Evolutionary conservation across 495 filamentous ascomycete species (phyloP).

Genomic region (Penicillium ochrochloron): DNA sequence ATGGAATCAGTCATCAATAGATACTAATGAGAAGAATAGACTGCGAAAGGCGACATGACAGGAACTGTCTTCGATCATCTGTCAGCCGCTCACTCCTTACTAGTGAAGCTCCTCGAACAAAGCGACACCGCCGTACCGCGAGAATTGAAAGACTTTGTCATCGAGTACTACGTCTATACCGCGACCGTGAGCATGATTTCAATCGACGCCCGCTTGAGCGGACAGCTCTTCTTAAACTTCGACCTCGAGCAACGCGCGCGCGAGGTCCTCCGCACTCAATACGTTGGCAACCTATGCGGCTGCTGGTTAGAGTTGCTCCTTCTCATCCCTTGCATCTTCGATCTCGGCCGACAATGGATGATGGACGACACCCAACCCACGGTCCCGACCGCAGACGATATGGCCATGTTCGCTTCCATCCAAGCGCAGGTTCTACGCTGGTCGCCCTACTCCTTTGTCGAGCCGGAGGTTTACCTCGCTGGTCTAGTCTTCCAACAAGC

Average conservation of each 20-base stretch:
- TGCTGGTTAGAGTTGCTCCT: slow-evolving; percentile 45
- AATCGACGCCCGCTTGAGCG: slow-evolving; percentile 40
- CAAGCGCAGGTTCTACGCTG: slow-evolving; percentile 43
- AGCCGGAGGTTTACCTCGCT: slow-evolving; percentile 39
- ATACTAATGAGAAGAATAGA: slow-evolving; percentile 28
- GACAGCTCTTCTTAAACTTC: slow-evolving; percentile 41
- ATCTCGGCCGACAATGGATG: slow-evolving; percentile 47
- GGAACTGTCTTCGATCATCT: slow-evolving; percentile 46
- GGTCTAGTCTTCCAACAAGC: slow-evolving; percentile 45
- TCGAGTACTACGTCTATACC: slow-evolving; percentile 47
- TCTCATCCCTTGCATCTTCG: slow-evolving; percentile 44
- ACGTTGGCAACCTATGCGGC: slow-evolving; percentile 44
- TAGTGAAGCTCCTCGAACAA: slow-evolving; percentile 38
- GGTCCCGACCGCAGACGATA: slow-evolving; percentile 40
- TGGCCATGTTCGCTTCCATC: slow-evolving; percentile 47
- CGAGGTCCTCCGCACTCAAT: slow-evolving; percentile 34
- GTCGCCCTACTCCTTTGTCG: slow-evolving; percentile 38
- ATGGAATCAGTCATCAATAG: neutral
- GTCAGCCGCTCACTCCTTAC: slow-evolving; percentile 38
- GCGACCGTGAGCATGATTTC: slow-evolving; percentile 51
- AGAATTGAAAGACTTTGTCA: slow-evolving; percentile 45
- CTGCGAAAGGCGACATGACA: slow-evolving; percentile 46
- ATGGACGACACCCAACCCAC: slow-evolving; percentile 29
- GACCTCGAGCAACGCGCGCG: slow-evolving; percentile 44
- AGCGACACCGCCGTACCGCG: slow-evolving; percentile 40